Conservation (phyloP, 2,329 filamentous ascomycete species). For the Penicillium sp. region DNA sequence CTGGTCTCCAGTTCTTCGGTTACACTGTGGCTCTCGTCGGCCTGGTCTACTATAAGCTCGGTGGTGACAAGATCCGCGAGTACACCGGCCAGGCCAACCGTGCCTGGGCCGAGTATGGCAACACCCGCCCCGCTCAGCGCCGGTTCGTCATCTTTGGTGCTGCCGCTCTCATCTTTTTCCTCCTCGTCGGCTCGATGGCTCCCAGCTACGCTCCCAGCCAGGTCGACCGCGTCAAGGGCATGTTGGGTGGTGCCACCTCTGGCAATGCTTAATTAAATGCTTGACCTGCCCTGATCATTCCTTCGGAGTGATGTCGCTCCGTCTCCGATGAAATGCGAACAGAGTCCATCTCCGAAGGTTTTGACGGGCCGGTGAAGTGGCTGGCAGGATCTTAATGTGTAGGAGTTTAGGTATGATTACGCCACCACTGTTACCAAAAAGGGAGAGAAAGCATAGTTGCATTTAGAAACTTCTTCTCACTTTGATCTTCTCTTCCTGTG, state of each 20-base stretch:
- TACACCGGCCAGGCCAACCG: conserved; percentile 74
- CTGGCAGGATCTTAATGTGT: background rate
- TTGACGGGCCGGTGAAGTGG: background rate
- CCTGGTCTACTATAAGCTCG: conserved; percentile 72
- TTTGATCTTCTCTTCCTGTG: conserved; percentile 3
- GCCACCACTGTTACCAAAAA: background rate
- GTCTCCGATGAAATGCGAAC: background rate
- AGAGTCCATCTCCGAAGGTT: background rate
- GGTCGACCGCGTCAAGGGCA: conserved; percentile 43
- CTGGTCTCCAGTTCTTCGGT: conserved; percentile 74
- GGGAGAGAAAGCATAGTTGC: conserved; percentile 3
- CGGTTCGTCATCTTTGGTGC: conserved; percentile 74
- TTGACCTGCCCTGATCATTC: background rate
- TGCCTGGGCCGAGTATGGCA: conserved; percentile 86
- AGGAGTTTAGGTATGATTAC: background rate
- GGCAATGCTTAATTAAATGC: conserved; percentile 44
- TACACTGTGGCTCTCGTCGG: conserved; percentile 74
- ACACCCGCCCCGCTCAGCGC: conserved; percentile 75
- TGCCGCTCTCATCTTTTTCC: conserved; percentile 69
- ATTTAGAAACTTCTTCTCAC: background rate
- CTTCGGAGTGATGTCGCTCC: background rate
- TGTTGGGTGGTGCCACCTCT: conserved; percentile 43
- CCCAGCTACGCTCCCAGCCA: conserved; percentile 55
- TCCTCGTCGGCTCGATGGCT: conserved; percentile 69
- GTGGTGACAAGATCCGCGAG: conserved; percentile 79